Evolutionary conservation across 345 rosid genomes (phyloP).

Genomic region (Salix brachista): DNA sequence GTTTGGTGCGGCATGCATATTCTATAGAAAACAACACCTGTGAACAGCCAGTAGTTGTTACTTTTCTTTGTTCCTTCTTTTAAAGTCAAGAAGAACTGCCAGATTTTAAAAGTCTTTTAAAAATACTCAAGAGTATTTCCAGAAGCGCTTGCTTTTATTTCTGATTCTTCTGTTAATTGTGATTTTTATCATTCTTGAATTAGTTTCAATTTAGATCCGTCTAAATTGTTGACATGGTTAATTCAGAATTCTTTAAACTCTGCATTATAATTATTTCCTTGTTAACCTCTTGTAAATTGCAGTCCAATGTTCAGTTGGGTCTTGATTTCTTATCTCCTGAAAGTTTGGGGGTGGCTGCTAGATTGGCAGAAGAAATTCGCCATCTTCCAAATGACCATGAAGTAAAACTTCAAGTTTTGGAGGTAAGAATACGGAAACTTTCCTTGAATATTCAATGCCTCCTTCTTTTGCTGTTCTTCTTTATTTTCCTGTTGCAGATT

Average conservation of each 20-base stretch:
- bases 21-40: neutral
- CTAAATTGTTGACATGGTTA: neutral
- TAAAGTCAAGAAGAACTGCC: neutral
- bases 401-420: conserved; percentile 76
- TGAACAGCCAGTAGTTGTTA: neutral
- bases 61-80: neutral
- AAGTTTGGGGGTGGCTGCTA: conserved; percentile 73
- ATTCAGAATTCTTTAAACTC: neutral
- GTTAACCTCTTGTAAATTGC: conserved; percentile 18
- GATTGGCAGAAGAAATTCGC: conserved; percentile 75
- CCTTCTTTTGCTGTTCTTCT: neutral
- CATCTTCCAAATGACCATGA: conserved; percentile 85
- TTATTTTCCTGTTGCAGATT: neutral
- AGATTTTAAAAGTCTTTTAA: neutral
- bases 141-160: neutral
- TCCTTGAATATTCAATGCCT: conserved; percentile 17
- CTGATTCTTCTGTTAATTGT: neutral
- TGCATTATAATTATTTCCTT: neutral
- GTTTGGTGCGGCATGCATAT: neutral
- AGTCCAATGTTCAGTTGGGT: conserved; percentile 89
- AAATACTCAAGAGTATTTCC: neutral
- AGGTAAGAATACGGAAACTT: conserved; percentile 45
- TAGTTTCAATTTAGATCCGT: neutral
- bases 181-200: neutral
- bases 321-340: conserved; percentile 94